Evolutionary conservation across 1,284 basidiomycete genomes (phyloP).

Genomic region (Uromyces viciae-fabae): DNA sequence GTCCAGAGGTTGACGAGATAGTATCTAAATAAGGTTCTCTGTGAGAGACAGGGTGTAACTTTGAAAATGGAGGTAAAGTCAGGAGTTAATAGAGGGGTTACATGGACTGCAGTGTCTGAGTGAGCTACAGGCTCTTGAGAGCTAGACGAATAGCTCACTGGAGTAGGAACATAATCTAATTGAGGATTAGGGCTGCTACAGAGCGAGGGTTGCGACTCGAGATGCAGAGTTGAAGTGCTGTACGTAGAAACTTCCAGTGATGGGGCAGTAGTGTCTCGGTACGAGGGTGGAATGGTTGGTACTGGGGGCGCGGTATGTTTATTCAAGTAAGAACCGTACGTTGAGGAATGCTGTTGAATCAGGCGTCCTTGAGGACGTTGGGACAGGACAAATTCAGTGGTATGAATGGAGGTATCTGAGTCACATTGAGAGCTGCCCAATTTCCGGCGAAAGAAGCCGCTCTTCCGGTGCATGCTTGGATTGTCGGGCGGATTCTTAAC

Average conservation of each 20-base stretch:
- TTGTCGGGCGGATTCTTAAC: neutral
- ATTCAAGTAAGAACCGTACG: neutral
- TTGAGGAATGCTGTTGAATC: neutral
- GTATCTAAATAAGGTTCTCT: neutral
- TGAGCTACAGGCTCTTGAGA: neutral
- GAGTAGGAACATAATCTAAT: neutral
- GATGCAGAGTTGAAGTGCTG: neutral
- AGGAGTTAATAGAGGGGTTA: neutral
- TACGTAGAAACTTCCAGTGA: too few species aligned
- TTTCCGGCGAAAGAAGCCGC: conserved; percentile 40
- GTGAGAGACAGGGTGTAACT: neutral
- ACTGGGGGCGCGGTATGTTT: conserved; percentile 18
- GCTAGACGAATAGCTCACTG: neutral
- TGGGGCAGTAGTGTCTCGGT: neutral
- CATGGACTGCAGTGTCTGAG: neutral
- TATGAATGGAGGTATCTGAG: neutral
- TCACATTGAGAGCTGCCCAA: conserved; percentile 8
- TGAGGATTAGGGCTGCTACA: neutral
- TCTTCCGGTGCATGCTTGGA: conserved; percentile 32
- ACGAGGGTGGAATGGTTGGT: conserved; percentile 30
- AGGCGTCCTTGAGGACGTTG: neutral
- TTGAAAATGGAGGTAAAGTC: neutral
- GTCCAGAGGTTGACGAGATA: neutral
- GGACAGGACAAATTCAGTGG: neutral
- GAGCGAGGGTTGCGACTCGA: neutral